phyloP scores from a whole-genome alignment of 2,329 filamentous ascomycete genomes.

The Penicillium italicum region DNA sequence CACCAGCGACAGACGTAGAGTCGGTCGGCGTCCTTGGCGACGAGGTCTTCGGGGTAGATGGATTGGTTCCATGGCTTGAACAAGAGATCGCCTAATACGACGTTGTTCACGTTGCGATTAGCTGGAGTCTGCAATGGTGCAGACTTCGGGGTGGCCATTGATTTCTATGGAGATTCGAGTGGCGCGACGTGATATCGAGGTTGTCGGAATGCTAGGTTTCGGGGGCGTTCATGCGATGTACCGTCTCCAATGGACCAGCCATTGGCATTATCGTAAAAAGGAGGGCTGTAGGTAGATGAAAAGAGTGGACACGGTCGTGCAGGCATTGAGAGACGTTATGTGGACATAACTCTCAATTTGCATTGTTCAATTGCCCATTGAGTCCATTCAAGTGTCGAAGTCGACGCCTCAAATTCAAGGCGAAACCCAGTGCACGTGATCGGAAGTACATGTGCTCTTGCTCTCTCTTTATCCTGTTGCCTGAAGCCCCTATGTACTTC shows the following conservation, averaged over 20 bases:
- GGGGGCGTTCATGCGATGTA: conserved; percentile 9
- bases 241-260: conserved; percentile 12
- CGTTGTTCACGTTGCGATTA: conserved; percentile 78
- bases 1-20: conserved; percentile 89
- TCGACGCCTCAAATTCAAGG: neutral
- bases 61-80: conserved; percentile 93
- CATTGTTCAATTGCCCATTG: neutral
- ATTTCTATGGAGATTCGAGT: neutral
- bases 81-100: conserved; percentile 76
- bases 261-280: conserved; percentile 14
- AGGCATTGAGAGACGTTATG: neutral
- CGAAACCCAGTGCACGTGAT: conserved; percentile 11
- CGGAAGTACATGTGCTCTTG: conserved; percentile 3
- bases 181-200: neutral
- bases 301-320: neutral
- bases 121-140: conserved; percentile 34
- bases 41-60: conserved; percentile 73
- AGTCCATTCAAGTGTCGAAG: neutral
- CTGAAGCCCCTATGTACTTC: conserved; percentile 8
- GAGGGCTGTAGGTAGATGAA: neutral
- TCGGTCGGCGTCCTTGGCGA: conserved; percentile 50
- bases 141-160: conserved; percentile 31
- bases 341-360: neutral
- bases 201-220: conserved; percentile 13
- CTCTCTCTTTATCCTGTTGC: conserved; percentile 26